These are phyloP conservation scores for Phytopythium helicoides DNA, from an alignment of 352 stramenopile genomes.

Conservation along the genomic window DNA sequence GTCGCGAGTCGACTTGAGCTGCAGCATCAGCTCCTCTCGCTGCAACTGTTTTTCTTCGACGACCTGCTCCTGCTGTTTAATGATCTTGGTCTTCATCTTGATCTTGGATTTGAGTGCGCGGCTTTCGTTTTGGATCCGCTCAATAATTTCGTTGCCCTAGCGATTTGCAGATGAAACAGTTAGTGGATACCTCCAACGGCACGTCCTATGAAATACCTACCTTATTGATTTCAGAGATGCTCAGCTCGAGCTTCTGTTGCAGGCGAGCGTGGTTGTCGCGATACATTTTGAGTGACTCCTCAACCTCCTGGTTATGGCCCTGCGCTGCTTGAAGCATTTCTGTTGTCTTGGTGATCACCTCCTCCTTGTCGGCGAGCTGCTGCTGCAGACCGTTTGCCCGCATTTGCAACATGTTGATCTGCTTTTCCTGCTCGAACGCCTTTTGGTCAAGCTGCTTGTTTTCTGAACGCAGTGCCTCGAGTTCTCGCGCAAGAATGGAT, in stretches of 20 bases:
- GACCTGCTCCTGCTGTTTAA: conserved; percentile 87
- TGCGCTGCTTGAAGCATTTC: conserved; percentile 67
- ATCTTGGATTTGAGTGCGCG: conserved; percentile 75
- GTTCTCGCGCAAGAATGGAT: conserved; percentile 33
- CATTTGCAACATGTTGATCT: conserved; percentile 76
- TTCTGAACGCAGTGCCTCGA: conserved; percentile 52
- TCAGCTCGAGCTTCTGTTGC: conserved; percentile 87
- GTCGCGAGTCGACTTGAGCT: conserved; percentile 65
- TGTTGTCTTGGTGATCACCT: conserved; percentile 69
- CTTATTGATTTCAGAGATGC: conserved; percentile 92
- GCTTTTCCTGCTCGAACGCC: conserved; percentile 81
- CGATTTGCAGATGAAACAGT: not conserved
- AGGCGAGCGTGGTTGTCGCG: conserved; percentile 79
- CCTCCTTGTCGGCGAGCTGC: conserved; percentile 76
- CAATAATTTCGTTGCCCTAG: conserved; percentile 89
- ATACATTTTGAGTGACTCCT: conserved; percentile 87
- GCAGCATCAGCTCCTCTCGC: conserved; percentile 53
- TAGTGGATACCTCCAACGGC: not conserved
- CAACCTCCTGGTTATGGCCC: conserved; percentile 75
- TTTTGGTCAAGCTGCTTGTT: conserved; percentile 86
- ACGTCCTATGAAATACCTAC: conserved; percentile 18
- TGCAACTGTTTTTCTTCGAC: conserved; percentile 80
- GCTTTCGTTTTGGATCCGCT: conserved; percentile 86
- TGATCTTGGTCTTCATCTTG: conserved; percentile 86
- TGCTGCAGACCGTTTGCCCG: conserved; percentile 65